Percentiles rank a stretch among this genome's conserved stretches.
phyloP scores from a whole-genome alignment of 371 early-diverging fungal genomes.

The Mortierella sp. region DNA sequence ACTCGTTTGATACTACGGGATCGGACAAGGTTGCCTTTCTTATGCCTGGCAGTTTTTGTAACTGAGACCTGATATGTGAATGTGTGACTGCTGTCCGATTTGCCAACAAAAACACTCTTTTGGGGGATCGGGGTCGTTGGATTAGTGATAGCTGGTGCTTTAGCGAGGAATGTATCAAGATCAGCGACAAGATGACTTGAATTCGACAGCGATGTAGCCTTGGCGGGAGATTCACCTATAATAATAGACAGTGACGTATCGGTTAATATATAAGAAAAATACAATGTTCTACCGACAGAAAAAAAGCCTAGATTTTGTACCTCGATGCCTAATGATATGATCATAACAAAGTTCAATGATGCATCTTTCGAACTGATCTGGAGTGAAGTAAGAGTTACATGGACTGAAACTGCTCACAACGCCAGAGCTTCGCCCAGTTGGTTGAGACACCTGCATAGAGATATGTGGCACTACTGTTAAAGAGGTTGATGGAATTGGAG shows the following conservation, averaged over 20 bases:
- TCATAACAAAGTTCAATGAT: constrained; percentile 4
- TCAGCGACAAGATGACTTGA: not conserved
- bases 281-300: not conserved
- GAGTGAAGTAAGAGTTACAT: not conserved
- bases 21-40: not conserved
- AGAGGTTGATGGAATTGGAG: not conserved
- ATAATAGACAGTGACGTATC: not conserved
- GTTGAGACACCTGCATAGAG: not conserved
- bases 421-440: not conserved
- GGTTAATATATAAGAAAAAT: no score
- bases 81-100: not conserved
- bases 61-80: not conserved
- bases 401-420: not conserved
- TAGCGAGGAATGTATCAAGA: not conserved
- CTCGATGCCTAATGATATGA: constrained; percentile 1
- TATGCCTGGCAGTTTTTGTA: not conserved
- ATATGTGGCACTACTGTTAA: not conserved
- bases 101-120: not conserved
- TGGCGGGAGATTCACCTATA: not conserved
- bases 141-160: not conserved
- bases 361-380: constrained; percentile 9
- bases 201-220: not conserved
- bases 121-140: not conserved
- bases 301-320: not conserved
- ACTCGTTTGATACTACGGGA: not conserved